Base-by-base conservation (phyloP, 164 flowering plant genomes). In the Piper longum region DNA sequence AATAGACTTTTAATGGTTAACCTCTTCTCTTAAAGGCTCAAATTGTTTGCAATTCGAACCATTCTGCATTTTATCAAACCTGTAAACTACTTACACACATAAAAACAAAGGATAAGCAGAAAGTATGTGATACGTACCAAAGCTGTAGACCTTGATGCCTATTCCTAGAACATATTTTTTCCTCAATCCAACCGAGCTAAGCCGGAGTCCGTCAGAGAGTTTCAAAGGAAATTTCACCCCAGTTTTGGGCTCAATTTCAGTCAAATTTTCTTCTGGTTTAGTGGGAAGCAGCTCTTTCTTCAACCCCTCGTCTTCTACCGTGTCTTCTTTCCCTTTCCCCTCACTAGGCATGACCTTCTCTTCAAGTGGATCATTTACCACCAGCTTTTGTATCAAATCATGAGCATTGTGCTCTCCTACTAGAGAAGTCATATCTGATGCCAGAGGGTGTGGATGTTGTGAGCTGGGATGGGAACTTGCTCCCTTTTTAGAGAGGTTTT, bases 211-310 rank as follows among this genome's bases (percentile, higher is more conserved):
- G 71, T 76, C 84, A 52, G 65, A 69, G 62, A 80, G 63, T 66
- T 60, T 75, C 42, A 75, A 72, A 9, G 87, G 82, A 41, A 85
- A 85, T n/a, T 85, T 70, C 45, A 83, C 80, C 5, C 85, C 87
- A 9, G 82, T 81, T 64, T 83, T 85, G 19, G 85, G 79, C 64
- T 83, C 90, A 55, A 72, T 60, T 59, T 81, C 80, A 0, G 71
- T 73, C 42, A 39, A 13, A 3, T 39, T 16, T 39, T 59, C 61
- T 59, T 36, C 40, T 40, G 40, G 42, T 14, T 59, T 42, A 19
- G 13, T 40, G 41, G 4, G 40, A 40, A 40, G 61, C 19, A 7
- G 8, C 54, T n/a, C 64, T 4, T 7, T 40, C 52, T 43, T 40
- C 16, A 14, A 16, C 19, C 7, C 62, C 62, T 60, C 62, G 41